Percentiles rank a stretch among this genome's conserved stretches.
Evolutionary conservation across 2,329 filamentous ascomycete genomes (phyloP).

Genomic region (Penicillium aurantiogriseum): DNA sequence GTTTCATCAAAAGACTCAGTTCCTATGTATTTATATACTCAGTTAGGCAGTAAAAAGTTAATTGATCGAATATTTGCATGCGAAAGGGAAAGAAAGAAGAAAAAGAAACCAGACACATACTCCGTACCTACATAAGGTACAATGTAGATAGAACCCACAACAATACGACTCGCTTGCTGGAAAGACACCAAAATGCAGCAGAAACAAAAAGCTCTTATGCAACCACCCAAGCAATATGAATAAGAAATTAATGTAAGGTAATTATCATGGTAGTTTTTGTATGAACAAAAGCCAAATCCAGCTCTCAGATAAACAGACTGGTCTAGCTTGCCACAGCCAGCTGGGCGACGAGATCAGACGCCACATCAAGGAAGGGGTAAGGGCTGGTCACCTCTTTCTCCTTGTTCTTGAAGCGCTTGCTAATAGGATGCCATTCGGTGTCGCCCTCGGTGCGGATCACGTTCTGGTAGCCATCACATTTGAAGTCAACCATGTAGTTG

Average conservation of each 20-base stretch:
- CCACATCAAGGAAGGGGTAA: constrained; percentile 93
- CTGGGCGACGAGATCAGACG: constrained; percentile 88
- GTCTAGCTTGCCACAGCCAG: constrained; percentile 72
- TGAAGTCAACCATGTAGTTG: constrained; percentile 97
- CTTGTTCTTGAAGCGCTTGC: constrained; percentile 58
- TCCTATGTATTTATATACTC: background rate
- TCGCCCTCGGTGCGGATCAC: constrained; percentile 58
- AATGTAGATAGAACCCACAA: constrained; percentile 12
- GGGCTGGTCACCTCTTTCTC: constrained; percentile 95
- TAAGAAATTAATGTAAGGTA: constrained; percentile 10
- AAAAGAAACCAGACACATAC: background rate
- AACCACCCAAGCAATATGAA: constrained; percentile 10
- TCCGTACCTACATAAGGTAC: constrained; percentile 1
- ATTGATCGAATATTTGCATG: constrained; percentile 6
- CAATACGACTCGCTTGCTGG: constrained; percentile 17
- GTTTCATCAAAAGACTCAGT: background rate
- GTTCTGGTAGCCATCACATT: constrained; percentile 95
- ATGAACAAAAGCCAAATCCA: background rate
- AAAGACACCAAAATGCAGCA: constrained; percentile 17
- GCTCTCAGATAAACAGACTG: background rate
- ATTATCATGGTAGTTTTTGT: constrained; percentile 12
- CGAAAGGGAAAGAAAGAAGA: background rate
- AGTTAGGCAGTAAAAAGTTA: background rate
- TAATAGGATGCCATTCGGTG: constrained; percentile 49
- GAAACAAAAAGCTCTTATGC: constrained; percentile 13